A percentile compares a stretch with the other conserved stretches of the same genome.
Conservation (phyloP, 352 stramenopile species). For the Globisporangium alternatum region DNA sequence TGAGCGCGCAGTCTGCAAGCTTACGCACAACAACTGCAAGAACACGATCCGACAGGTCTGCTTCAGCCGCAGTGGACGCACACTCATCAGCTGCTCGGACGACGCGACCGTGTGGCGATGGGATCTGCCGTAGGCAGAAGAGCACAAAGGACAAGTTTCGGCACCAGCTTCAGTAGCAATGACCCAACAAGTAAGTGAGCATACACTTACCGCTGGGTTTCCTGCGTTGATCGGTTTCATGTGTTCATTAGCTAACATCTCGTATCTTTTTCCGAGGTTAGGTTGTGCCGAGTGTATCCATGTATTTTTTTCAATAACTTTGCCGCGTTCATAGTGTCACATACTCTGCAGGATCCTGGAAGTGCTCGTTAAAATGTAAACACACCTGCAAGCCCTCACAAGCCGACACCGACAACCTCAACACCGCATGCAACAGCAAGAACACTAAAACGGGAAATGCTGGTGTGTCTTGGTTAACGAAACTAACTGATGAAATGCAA, state of each 20-base stretch:
- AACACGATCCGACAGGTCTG: constrained; percentile 75
- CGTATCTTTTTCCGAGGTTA: background rate
- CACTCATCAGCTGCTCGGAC: constrained; percentile 72
- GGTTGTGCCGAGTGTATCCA: background rate
- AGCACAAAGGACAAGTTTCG: background rate
- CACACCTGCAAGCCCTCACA: background rate
- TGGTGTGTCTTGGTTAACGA: too few relatives aligned
- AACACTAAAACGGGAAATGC: too few relatives aligned
- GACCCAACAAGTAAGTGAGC: background rate
- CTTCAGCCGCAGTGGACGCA: constrained; percentile 70
- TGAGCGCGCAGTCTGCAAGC: constrained; percentile 65
- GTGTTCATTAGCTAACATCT: background rate
- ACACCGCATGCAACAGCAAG: too few relatives aligned
- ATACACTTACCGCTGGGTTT: background rate
- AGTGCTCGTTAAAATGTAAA: background rate
- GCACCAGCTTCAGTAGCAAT: background rate
- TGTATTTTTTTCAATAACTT: background rate
- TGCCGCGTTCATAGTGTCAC: background rate
- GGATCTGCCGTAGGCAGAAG: constrained; percentile 40
- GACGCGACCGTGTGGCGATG: constrained; percentile 75
- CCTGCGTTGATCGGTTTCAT: background rate
- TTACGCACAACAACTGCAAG: constrained; percentile 74
- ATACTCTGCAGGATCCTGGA: background rate
- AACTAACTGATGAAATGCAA: too few relatives aligned
- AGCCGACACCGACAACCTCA: background rate